These are phyloP conservation scores for Leishmania lainsoni DNA, from an alignment of 208 protist genomes.

Conservation along the genomic window DNA sequence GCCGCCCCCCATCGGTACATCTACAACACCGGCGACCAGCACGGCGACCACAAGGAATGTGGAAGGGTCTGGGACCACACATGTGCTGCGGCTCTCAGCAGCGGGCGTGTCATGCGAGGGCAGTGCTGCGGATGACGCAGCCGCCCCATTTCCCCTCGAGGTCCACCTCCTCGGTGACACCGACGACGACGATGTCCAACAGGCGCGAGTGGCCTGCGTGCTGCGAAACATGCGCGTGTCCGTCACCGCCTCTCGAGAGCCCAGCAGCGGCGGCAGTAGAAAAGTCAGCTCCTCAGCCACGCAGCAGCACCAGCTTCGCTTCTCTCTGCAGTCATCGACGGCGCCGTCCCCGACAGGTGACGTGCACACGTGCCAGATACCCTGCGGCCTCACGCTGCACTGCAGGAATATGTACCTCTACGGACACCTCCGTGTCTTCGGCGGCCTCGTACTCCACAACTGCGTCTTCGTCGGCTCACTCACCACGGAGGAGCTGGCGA, in stretches of 20 bases:
- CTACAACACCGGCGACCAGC: not conserved
- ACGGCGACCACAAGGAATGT: not conserved
- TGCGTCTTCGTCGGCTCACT: constrained; percentile 68
- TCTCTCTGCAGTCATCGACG: constrained; percentile 29
- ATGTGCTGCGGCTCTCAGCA: constrained; percentile 1
- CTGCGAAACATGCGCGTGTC: constrained; percentile 34
- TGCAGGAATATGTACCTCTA: constrained; percentile 54
- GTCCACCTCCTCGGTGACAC: constrained; percentile 21
- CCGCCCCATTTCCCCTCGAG: constrained; percentile 8
- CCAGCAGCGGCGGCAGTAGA: not conserved
- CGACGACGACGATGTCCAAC: not conserved
- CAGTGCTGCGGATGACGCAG: not conserved
- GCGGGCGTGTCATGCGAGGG: not conserved
- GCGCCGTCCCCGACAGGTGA: constrained; percentile 23
- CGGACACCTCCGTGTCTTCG: constrained; percentile 58
- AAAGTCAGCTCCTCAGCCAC: not conserved
- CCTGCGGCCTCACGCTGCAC: constrained; percentile 42
- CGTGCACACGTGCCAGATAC: constrained; percentile 40
- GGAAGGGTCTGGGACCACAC: not conserved
- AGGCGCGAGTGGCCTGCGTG: constrained; percentile 20
- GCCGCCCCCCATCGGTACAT: not conserved
- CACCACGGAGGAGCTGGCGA: constrained; percentile 44
- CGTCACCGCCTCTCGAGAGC: not conserved
- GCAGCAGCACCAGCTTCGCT: constrained; percentile 2
- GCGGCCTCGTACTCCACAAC: constrained; percentile 48